Evolutionary conservation across 2,329 filamentous ascomycete species (phyloP), one percentile per base, ranked within the genome.

Genomic region (Penicillium sp.): DNA sequence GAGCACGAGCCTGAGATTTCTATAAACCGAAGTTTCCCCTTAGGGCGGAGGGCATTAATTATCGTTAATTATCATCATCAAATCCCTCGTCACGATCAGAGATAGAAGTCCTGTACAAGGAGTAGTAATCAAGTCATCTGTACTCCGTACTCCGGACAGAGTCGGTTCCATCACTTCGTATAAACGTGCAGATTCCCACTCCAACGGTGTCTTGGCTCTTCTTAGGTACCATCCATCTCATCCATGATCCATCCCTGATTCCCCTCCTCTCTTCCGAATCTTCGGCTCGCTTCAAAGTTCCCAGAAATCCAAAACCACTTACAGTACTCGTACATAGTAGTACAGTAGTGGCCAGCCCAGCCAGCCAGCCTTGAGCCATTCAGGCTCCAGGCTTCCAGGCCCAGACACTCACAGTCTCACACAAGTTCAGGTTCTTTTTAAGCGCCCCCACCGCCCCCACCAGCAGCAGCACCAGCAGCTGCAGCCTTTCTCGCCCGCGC

Each of bases 401-500:
- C 50, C 30, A 33, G 28, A 19, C 49, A 3, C 26, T 15, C 22
- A 3, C 45, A 49, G 13, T 2, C 2, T 33, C 30, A 13, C 3
- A 9, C 35, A 37, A 37, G 35, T 37, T 15, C 35, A 37, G 4
- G 26, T 19, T 19, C 19, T 8, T 24, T 17, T 42, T 17, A 42
- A 44, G 38, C 24, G 35, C 58, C 10, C 58, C 58, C 28, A 44
- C 59, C 17, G 13, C 55, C 24, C 28, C 62, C 42, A 42, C 60
- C 44, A 47, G 60, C 22, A 53, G 60, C 19, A 37, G 19, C 13
- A 53, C 64, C 7, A 62, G 65, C 33, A 7, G 61, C 65, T 1
- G 65, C 66, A 1, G 62, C 66, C 5, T 60, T 61, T 19, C 59
- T 65, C 2, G 58, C 51, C 13, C 74, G 68, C 33, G 67, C 53